phyloP scores from a whole-genome alignment of 2,329 filamentous ascomycete species.

The Neopestalotiopsis clavispora region DNA sequence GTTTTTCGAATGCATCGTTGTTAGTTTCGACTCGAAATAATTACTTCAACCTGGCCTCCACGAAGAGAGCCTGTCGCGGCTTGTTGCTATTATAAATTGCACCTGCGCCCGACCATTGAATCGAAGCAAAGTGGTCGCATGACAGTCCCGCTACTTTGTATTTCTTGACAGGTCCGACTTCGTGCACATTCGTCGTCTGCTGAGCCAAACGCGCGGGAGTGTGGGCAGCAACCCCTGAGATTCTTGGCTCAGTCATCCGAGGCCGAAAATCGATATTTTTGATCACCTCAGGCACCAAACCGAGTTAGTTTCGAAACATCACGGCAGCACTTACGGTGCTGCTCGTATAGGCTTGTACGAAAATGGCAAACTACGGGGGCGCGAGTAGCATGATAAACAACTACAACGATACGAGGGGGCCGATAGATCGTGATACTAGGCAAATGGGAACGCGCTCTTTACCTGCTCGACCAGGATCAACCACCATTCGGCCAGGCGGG shows the following conservation, averaged over 20 bases:
- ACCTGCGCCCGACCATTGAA: not conserved
- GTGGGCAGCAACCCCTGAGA: not conserved
- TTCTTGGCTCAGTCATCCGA: not conserved
- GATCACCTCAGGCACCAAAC: not conserved
- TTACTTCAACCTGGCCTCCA: not conserved
- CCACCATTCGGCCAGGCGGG: constrained; percentile 29
- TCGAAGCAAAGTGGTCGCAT: not conserved
- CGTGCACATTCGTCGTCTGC: not conserved
- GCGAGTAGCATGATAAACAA: constrained; percentile 38
- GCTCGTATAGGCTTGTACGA: constrained; percentile 19
- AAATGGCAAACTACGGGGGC: constrained; percentile 33
- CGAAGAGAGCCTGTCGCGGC: not conserved
- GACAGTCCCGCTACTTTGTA: not conserved
- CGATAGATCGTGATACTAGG: constrained; percentile 17
- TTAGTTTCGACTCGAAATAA: not conserved
- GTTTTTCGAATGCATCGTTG: not conserved
- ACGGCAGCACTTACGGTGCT: constrained; percentile 9
- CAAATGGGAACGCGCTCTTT: constrained; percentile 27
- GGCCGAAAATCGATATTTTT: not conserved
- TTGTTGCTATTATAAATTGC: not conserved
- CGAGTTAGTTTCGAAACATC: not conserved
- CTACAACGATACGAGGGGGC: constrained; percentile 23
- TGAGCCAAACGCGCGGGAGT: not conserved
- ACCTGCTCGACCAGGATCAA: constrained; percentile 28
- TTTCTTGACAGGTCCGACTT: not conserved